Evolutionary conservation across 345 rosid species (phyloP).

Genomic region (Pelargonium nanum): DNA sequence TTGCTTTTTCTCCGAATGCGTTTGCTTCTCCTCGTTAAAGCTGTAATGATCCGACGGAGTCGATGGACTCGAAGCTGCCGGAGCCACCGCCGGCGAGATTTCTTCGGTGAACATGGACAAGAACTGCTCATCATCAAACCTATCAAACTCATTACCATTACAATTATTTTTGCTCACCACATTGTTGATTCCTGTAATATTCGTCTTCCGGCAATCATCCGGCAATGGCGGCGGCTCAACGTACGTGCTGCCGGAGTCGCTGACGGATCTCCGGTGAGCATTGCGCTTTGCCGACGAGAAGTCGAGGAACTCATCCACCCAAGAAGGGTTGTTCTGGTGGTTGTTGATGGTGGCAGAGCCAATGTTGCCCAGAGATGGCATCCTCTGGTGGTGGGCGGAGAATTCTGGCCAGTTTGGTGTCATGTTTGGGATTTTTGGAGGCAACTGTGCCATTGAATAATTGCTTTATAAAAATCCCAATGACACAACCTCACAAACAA

Average conservation of each 20-base stretch:
- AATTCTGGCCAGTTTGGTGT: slow-evolving; percentile 65
- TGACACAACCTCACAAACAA: slow-evolving; percentile 3
- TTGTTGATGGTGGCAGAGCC: slow-evolving; percentile 13
- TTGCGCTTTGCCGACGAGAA: slow-evolving; percentile 56
- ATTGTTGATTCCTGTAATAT: background rate
- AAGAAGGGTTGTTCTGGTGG: slow-evolving; percentile 40
- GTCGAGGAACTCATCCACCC: slow-evolving; percentile 88
- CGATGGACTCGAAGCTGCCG: slow-evolving; percentile 52
- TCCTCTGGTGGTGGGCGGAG: slow-evolving; percentile 25
- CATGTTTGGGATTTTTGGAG: slow-evolving; percentile 84
- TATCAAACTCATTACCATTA: slow-evolving; percentile 32
- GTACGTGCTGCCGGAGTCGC: slow-evolving; percentile 64
- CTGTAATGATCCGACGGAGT: slow-evolving; percentile 77
- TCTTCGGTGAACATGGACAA: slow-evolving; percentile 71
- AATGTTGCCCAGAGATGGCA: slow-evolving; percentile 16
- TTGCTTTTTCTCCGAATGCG: slow-evolving; percentile 20
- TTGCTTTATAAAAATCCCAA: background rate
- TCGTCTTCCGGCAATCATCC: slow-evolving; percentile 9
- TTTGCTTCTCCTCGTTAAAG: slow-evolving; percentile 44
- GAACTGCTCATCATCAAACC: slow-evolving; percentile 73
- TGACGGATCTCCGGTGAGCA: slow-evolving; percentile 62
- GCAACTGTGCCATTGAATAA: slow-evolving; percentile 66
- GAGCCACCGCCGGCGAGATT: slow-evolving; percentile 29
- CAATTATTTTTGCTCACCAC: background rate
- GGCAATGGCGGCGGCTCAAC: slow-evolving; percentile 52